A percentile compares a stretch with the other conserved stretches of the same genome.
phyloP scores from a whole-genome alignment of 345 rosid species.

The Lepidium africanum region DNA sequence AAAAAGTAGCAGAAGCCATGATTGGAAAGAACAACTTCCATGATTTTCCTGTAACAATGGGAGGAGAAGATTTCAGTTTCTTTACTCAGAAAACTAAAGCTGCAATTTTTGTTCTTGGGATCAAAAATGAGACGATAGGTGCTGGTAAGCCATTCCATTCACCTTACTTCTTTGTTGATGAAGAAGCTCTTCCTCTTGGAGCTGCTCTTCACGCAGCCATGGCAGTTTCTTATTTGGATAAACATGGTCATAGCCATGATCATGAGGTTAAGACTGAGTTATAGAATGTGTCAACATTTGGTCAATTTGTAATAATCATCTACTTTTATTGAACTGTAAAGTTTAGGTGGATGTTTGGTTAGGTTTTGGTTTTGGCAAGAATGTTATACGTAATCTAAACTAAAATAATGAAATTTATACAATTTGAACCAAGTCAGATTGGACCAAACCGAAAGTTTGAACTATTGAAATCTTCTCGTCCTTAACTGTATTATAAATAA shows the following conservation, averaged over 20 bases:
- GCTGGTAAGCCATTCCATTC: conserved; percentile 53
- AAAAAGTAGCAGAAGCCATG: conserved; percentile 41
- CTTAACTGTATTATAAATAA: not conserved
- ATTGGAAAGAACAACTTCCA: conserved; percentile 50
- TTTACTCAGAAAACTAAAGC: conserved; percentile 52
- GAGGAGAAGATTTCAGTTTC: conserved; percentile 69
- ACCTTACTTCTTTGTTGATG: conserved; percentile 53
- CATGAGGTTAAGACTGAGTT: conserved; percentile 19
- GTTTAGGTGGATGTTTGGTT: not conserved
- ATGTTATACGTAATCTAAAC: not conserved
- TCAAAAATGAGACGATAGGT: conserved; percentile 42
- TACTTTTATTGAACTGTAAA: not conserved
- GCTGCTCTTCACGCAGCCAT: conserved; percentile 60
- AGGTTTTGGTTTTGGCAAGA: not conserved
- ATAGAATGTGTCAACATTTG: not conserved
- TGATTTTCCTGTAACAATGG: conserved; percentile 50
- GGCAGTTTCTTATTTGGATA: conserved; percentile 53
- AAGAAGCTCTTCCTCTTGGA: conserved; percentile 56
- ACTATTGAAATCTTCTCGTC: not conserved
- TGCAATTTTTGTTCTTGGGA: conserved; percentile 46
- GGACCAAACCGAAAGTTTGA: not conserved
- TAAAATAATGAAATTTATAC: not conserved
- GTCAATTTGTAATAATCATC: not conserved
- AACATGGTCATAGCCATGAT: conserved; percentile 24
- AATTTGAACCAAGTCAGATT: not conserved